A percentile compares a stretch with the other conserved stretches of the same genome.
These are phyloP conservation scores for Pichia sp. DNA, from an alignment of 1,139 yeast genomes.

Conservation along the genomic window DNA sequence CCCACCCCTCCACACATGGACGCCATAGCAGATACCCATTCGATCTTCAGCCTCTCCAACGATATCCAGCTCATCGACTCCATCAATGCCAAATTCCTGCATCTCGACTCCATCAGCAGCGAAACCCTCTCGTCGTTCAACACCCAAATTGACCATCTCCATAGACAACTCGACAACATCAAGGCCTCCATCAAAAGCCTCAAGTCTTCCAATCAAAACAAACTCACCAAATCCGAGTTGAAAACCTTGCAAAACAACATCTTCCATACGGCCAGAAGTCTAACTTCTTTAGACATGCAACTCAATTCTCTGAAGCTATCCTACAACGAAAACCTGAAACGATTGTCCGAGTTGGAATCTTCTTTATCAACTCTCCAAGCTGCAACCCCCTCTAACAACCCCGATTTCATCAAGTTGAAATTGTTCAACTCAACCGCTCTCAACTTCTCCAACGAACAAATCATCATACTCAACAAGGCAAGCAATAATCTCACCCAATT, in stretches of 20 bases:
- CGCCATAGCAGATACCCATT: constrained; percentile 26
- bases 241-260: constrained; percentile 41
- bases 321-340: constrained; percentile 38
- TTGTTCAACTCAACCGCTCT: constrained; percentile 41
- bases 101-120: constrained; percentile 28
- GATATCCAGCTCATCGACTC: constrained; percentile 46
- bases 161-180: constrained; percentile 19
- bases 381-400: background rate
- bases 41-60: constrained; percentile 46
- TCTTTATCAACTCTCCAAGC: constrained; percentile 21
- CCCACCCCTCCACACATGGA: background rate
- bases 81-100: constrained; percentile 37
- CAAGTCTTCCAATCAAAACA: constrained; percentile 17
- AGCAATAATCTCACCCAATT: constrained; percentile 46
- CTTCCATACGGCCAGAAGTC: constrained; percentile 48
- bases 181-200: constrained; percentile 18
- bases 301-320: constrained; percentile 35
- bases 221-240: constrained; percentile 24
- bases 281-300: constrained; percentile 51
- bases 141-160: constrained; percentile 11
- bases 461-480: constrained; percentile 46
- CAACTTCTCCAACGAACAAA: constrained; percentile 34
- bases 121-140: constrained; percentile 1
- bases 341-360: constrained; percentile 36
- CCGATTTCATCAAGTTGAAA: constrained; percentile 26